Evolutionary conservation across 768 basidiomycete genomes (phyloP).

Genomic region (Tephrocybe rancida): DNA sequence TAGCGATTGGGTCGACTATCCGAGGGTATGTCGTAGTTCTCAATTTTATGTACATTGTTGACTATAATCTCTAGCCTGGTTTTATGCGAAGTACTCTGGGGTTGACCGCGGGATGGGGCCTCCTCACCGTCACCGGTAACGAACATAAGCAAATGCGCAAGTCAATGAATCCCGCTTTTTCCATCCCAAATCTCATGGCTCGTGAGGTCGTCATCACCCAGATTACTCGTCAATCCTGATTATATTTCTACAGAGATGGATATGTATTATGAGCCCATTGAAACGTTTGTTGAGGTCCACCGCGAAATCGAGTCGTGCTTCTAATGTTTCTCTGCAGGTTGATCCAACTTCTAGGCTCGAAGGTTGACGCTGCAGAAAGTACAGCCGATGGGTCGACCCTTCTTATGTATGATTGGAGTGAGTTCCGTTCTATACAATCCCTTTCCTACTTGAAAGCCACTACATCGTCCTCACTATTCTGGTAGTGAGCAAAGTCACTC

Average conservation of each 20-base stretch:
- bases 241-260: constrained; percentile 33
- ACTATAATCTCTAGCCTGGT: constrained; percentile 32
- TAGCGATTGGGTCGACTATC: constrained; percentile 48
- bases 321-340: constrained; percentile 25
- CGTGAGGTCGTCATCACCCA: constrained; percentile 24
- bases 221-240: neutral
- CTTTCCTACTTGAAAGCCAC: neutral
- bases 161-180: constrained; percentile 55
- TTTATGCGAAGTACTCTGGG: constrained; percentile 46
- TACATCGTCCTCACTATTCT: neutral
- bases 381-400: constrained; percentile 30
- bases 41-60: neutral
- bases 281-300: constrained; percentile 31
- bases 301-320: neutral
- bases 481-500: constrained; percentile 51
- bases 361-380: constrained; percentile 27
- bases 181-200: constrained; percentile 41
- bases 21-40: constrained; percentile 30
- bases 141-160: constrained; percentile 53
- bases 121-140: constrained; percentile 49
- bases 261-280: constrained; percentile 50
- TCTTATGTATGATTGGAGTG: constrained; percentile 50
- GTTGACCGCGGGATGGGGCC: constrained; percentile 44
- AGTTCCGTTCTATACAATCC: constrained; percentile 21
- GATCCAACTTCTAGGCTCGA: constrained; percentile 34